These are phyloP conservation scores for Pelomyxa schiedti DNA, from an alignment of 78 protist species.

Conservation along the genomic window DNA sequence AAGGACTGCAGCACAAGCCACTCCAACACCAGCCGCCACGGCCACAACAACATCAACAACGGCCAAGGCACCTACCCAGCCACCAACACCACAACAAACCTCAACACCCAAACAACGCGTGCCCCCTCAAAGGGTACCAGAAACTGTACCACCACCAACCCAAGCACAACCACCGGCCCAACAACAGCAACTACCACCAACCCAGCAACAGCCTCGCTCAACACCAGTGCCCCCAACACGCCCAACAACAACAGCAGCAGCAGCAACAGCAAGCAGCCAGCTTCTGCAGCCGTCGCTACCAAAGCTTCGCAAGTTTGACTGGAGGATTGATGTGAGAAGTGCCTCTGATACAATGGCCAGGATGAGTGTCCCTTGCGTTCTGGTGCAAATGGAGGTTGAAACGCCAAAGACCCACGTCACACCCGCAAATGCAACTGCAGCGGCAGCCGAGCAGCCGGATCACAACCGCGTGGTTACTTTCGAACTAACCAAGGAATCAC, in stretches of 20 bases:
- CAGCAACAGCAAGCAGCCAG: background rate
- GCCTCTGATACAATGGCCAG: constrained; percentile 26
- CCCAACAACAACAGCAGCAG: background rate
- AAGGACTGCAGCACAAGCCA: no score
- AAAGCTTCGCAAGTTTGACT: constrained; percentile 29
- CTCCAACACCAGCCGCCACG: no score
- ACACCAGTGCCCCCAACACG: no score
- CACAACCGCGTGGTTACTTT: constrained; percentile 24
- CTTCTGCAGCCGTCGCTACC: constrained; percentile 33
- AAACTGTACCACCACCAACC: no score
- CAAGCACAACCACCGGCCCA: no score
- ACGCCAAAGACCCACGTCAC: background rate
- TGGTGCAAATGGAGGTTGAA: constrained; percentile 41
- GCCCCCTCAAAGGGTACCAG: no score
- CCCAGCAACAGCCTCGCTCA: no score
- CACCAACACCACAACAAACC: no score
- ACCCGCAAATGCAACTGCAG: background rate
- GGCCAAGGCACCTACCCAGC: no score
- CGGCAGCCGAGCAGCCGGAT: background rate
- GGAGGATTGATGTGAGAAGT: constrained; percentile 61
- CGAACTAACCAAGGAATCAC: constrained; percentile 48
- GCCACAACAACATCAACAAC: no score
- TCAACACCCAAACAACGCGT: no score
- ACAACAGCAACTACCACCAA: no score
- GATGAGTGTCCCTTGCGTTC: constrained; percentile 48